A percentile compares a stretch with the other conserved stretches of the same genome.
Evolutionary conservation across 2,329 filamentous ascomycete species (phyloP).

Genomic region (Myotisia sp.): DNA sequence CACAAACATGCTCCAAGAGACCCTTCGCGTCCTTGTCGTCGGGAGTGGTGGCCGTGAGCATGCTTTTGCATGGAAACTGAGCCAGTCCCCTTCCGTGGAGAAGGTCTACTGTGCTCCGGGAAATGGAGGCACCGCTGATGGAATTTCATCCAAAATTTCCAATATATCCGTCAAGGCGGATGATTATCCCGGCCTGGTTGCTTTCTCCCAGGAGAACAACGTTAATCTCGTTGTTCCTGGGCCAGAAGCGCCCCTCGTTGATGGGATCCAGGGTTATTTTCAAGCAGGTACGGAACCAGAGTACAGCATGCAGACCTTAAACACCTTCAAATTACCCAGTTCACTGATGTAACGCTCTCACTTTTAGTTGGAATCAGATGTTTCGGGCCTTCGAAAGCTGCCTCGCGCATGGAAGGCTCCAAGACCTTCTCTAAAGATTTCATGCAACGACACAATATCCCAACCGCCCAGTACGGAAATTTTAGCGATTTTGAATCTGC

Average conservation of each 20-base stretch:
- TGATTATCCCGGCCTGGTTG: slow-evolving; percentile 64
- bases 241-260: slow-evolving; percentile 85
- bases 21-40: slow-evolving; percentile 64
- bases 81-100: slow-evolving; percentile 64
- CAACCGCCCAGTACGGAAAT: slow-evolving; percentile 81
- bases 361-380: slow-evolving; percentile 52
- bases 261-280: slow-evolving; percentile 77
- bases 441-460: slow-evolving; percentile 81
- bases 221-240: slow-evolving; percentile 80
- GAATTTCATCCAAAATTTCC: slow-evolving; percentile 47
- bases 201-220: slow-evolving; percentile 56
- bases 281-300: slow-evolving; percentile 37
- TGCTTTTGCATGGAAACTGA: slow-evolving; percentile 84
- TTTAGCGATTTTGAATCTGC: slow-evolving; percentile 66
- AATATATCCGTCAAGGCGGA: slow-evolving; percentile 62
- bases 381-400: slow-evolving; percentile 74
- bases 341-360: too few relatives aligned
- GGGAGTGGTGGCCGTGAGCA: slow-evolving; percentile 93
- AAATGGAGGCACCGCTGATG: slow-evolving; percentile 70
- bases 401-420: slow-evolving; percentile 84
- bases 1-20: slow-evolving; percentile 34
- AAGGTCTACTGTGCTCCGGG: slow-evolving; percentile 57
- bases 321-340: background rate
- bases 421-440: slow-evolving; percentile 98
- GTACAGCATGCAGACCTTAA: too few relatives aligned